phyloP scores from a whole-genome alignment of 2,329 filamentous ascomycete species.

The Exophiala calicioides region DNA sequence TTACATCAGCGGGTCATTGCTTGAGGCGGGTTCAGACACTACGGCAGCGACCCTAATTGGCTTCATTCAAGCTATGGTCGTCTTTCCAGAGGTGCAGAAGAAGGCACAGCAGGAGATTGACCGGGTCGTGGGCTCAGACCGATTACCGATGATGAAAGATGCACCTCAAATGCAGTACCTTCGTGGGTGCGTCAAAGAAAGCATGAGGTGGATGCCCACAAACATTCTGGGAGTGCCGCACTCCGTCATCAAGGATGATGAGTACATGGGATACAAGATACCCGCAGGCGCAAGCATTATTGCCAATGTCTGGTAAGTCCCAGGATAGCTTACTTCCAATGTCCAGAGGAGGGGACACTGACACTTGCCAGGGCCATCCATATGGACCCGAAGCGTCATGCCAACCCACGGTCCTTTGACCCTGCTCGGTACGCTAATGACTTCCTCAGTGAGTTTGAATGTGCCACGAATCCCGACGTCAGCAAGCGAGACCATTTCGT shows the following conservation, averaged over 20 bases:
- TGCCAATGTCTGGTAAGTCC: slow-evolving; percentile 28
- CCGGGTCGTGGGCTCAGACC: slow-evolving; percentile 49
- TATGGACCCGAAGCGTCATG: slow-evolving; percentile 31
- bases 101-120: slow-evolving; percentile 54
- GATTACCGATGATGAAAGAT: slow-evolving; percentile 54
- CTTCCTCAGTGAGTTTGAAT: slow-evolving; percentile 34
- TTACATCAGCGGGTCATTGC: slow-evolving; percentile 40
- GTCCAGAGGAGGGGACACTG: slow-evolving; percentile 21
- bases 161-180: slow-evolving; percentile 53
- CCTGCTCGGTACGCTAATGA: slow-evolving; percentile 36
- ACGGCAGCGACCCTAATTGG: slow-evolving; percentile 44
- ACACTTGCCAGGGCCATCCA: slow-evolving; percentile 31
- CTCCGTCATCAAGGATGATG: slow-evolving; percentile 25
- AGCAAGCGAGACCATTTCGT: slow-evolving; percentile 32
- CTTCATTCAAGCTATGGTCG: slow-evolving; percentile 54
- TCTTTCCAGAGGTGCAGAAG: slow-evolving; percentile 48
- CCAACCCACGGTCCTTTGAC: slow-evolving; percentile 35
- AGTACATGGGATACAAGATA: slow-evolving; percentile 29
- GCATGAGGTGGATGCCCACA: slow-evolving; percentile 56
- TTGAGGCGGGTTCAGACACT: slow-evolving; percentile 49
- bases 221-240: slow-evolving; percentile 29
- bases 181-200: slow-evolving; percentile 57
- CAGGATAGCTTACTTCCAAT: background rate
- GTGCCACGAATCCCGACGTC: slow-evolving; percentile 35
- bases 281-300: slow-evolving; percentile 27